A percentile compares a stretch with the other conserved stretches of the same genome.
Conservation (phyloP, 2,329 filamentous ascomycete species). For the Akanthomyces muscarius region DNA sequence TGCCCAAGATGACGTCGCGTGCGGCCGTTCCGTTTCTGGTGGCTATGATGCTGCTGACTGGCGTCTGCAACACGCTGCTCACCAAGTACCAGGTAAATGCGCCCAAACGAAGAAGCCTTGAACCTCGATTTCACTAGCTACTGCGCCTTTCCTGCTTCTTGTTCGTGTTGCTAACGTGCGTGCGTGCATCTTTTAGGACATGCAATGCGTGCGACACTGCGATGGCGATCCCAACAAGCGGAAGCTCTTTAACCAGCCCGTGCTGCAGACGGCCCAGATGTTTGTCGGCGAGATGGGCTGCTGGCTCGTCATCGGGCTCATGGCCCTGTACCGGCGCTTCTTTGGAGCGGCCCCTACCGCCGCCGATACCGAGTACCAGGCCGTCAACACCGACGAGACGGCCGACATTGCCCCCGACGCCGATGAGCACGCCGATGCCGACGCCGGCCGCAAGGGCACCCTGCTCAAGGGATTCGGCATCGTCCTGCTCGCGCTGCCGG, state of each 20-base stretch:
- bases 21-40: slow-evolving; percentile 79
- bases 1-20: slow-evolving; percentile 61
- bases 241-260: slow-evolving; percentile 83
- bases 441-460: slow-evolving; percentile 42
- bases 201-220: slow-evolving; percentile 94
- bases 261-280: slow-evolving; percentile 96
- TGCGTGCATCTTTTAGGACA: slow-evolving; percentile 58
- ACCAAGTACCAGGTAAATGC: slow-evolving; percentile 85
- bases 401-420: slow-evolving; percentile 36
- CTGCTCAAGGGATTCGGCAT: slow-evolving; percentile 69
- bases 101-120: background rate
- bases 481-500: slow-evolving; percentile 73
- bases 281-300: slow-evolving; percentile 95
- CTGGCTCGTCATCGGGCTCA: slow-evolving; percentile 80
- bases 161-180: background rate
- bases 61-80: slow-evolving; percentile 92
- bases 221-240: slow-evolving; percentile 61
- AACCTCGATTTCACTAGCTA: too few relatives aligned
- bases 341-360: slow-evolving; percentile 37
- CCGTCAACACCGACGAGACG: slow-evolving; percentile 50
- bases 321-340: slow-evolving; percentile 62
- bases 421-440: slow-evolving; percentile 38
- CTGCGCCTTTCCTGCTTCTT: too few relatives aligned
- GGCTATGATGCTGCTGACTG: slow-evolving; percentile 93
- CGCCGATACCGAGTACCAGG: slow-evolving; percentile 58